These are phyloP conservation scores for Candida glucosophila DNA, from an alignment of 1,139 yeast genomes.

Conservation along the genomic window DNA sequence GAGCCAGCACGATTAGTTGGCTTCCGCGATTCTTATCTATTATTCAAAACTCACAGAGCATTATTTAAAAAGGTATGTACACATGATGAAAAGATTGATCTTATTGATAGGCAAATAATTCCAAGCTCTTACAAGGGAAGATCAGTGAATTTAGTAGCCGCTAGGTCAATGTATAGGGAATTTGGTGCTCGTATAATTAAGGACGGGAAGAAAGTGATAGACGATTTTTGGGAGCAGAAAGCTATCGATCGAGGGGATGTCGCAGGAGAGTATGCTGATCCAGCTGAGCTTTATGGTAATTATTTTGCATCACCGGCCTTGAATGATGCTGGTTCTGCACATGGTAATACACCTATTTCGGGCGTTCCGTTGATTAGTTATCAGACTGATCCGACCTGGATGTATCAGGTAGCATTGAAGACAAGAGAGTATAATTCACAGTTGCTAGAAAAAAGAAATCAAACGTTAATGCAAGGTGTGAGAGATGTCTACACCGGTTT, in stretches of 20 bases:
- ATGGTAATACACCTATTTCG: conserved; percentile 25
- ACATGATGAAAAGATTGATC: conserved; percentile 73
- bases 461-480: conserved; percentile 46
- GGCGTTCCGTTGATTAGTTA: conserved; percentile 34
- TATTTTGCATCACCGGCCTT: conserved; percentile 10
- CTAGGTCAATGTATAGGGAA: conserved; percentile 81
- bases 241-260: conserved; percentile 64
- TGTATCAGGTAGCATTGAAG: conserved; percentile 74
- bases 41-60: conserved; percentile 76
- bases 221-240: conserved; percentile 81
- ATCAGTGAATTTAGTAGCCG: conserved; percentile 82
- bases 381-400: conserved; percentile 73
- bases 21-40: conserved; percentile 82
- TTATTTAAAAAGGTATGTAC: conserved; percentile 68
- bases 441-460: conserved; percentile 51
- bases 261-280: conserved; percentile 79
- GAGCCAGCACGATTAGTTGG: conserved; percentile 96
- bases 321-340: conserved; percentile 11
- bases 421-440: conserved; percentile 62
- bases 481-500: conserved; percentile 82
- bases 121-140: conserved; percentile 91
- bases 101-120: conserved; percentile 72
- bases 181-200: conserved; percentile 82
- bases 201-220: conserved; percentile 74
- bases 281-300: conserved; percentile 38